phyloP scores from a whole-genome alignment of 2,329 filamentous ascomycete genomes.

The Fusarium sp. region DNA sequence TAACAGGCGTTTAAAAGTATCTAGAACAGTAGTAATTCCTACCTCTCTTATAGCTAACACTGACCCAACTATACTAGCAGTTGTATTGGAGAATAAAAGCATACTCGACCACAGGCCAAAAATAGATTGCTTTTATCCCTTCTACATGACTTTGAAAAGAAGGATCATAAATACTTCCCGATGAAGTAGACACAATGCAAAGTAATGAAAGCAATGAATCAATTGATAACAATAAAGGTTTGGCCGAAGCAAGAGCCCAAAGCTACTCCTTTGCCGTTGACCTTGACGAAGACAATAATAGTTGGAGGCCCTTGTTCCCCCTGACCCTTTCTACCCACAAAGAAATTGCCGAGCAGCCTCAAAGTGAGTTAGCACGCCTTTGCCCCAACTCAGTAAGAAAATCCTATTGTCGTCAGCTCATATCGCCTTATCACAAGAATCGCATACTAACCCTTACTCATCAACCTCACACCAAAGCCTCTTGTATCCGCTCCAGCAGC shows the following conservation, averaged over 20 bases:
- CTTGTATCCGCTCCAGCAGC: neutral
- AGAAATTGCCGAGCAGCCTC: too few relatives aligned
- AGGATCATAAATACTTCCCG: neutral
- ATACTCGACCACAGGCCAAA: too few relatives aligned
- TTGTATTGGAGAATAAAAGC: too few relatives aligned
- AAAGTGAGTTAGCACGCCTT: too few relatives aligned
- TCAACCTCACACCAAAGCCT: neutral
- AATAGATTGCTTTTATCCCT: too few relatives aligned
- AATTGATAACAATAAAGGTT: neutral
- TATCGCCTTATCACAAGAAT: neutral
- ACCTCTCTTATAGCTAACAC: too few relatives aligned
- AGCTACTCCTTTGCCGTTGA: neutral
- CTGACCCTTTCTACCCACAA: too few relatives aligned
- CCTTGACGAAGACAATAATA: neutral
- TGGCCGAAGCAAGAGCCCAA: neutral
- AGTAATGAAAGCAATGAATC: neutral
- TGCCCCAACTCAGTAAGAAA: too few relatives aligned
- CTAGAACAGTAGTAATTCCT: too few relatives aligned
- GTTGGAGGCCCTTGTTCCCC: too few relatives aligned
- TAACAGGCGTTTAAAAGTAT: too few relatives aligned
- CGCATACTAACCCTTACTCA: neutral
- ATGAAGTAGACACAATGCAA: neutral
- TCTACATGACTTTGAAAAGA: neutral
- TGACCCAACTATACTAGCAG: too few relatives aligned
- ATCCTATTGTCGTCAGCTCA: neutral